phyloP scores from a whole-genome alignment of 2,329 filamentous ascomycete species.

The Aureobasidium mangrovei region DNA sequence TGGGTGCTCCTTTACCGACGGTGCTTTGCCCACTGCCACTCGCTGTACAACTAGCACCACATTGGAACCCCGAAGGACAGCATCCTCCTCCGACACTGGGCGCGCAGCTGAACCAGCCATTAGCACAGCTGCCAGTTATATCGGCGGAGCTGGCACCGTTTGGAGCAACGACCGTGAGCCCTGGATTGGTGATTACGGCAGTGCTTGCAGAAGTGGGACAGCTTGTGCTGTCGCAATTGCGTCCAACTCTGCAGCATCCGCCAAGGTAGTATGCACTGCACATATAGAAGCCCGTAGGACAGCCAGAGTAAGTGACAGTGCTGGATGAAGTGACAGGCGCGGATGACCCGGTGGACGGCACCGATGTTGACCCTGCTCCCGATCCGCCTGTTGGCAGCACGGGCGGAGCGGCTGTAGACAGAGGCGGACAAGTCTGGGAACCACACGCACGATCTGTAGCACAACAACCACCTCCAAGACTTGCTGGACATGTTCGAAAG shows the following conservation, averaged over 20 bases:
- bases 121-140: constrained; percentile 50
- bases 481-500: constrained; percentile 38
- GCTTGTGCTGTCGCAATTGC: constrained; percentile 72
- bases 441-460: constrained; percentile 37
- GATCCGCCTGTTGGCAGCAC: constrained; percentile 35
- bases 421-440: constrained; percentile 16
- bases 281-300: constrained; percentile 86
- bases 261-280: constrained; percentile 73
- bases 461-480: constrained; percentile 43
- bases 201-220: constrained; percentile 58
- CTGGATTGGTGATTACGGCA: constrained; percentile 55
- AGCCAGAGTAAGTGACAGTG: constrained; percentile 36
- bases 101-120: constrained; percentile 69
- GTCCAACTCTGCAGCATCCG: constrained; percentile 81
- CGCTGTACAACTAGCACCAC: constrained; percentile 65
- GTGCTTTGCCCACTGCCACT: constrained; percentile 45
- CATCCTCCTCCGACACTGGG: constrained; percentile 64
- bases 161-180: constrained; percentile 54
- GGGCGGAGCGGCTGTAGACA: constrained; percentile 16
- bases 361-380: constrained; percentile 26
- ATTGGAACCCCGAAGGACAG: constrained; percentile 69
- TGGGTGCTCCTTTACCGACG: constrained; percentile 37
- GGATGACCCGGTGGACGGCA: constrained; percentile 15
- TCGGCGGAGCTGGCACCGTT: constrained; percentile 8
- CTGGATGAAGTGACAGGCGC: constrained; percentile 11